Conservation (phyloP, 257 asterid genomes). For the Jaltomata sinuosa region DNA sequence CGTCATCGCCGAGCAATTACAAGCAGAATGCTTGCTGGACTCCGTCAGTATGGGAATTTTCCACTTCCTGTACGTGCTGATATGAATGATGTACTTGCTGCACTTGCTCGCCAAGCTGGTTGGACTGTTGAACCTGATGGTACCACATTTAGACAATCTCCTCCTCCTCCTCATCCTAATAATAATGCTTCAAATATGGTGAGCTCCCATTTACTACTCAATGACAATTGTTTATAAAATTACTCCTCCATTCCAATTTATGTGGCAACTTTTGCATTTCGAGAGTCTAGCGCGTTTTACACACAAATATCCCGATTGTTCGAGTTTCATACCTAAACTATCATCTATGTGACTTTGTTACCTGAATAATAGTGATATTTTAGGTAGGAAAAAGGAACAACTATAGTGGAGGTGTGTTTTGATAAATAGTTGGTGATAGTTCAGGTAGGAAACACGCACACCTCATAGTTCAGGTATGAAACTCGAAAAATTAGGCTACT, state of each 20-base stretch:
- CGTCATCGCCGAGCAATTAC: conserved; percentile 78
- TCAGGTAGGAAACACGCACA: too few species aligned
- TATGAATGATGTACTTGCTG: conserved; percentile 75
- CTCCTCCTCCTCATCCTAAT: conserved; percentile 22
- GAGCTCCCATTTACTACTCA: conserved; percentile 4
- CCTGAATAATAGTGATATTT: too few species aligned
- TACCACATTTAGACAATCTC: conserved; percentile 49
- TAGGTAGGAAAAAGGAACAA: too few species aligned
- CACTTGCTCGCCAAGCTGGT: conserved; percentile 71
- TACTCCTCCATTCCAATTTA: neutral
- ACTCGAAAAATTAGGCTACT: too few species aligned
- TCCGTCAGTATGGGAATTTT: conserved; percentile 67
- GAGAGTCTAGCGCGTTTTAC: too few species aligned
- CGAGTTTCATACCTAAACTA: too few species aligned
- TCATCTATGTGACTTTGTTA: too few species aligned
- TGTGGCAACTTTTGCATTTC: neutral
- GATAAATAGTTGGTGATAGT: too few species aligned
- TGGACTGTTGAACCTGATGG: conserved; percentile 64
- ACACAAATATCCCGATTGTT: too few species aligned
- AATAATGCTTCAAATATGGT: conserved; percentile 34
- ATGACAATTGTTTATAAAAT: too few species aligned
- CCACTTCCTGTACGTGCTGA: conserved; percentile 71
- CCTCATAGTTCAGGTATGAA: too few species aligned
- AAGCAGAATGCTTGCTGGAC: conserved; percentile 67
- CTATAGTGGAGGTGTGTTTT: too few species aligned